Evolutionary conservation across 352 stramenopile species (phyloP).

Genomic region (Pseudoperonospora humuli): DNA sequence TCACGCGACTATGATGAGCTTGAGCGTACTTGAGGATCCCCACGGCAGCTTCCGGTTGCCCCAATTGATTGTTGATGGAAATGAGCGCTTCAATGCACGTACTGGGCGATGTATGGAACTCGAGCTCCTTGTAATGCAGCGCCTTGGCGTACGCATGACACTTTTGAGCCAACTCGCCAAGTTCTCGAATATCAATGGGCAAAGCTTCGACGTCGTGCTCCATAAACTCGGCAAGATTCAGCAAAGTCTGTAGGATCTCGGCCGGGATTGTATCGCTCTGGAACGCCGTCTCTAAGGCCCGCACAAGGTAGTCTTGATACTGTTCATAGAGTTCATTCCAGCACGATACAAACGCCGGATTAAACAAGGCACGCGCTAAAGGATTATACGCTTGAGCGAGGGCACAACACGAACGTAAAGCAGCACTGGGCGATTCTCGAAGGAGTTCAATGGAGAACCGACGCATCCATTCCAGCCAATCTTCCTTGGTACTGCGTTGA

Average conservation of each 20-base stretch:
- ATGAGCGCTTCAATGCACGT: conserved; percentile 98
- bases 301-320: conserved; percentile 90
- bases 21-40: conserved; percentile 95
- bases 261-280: conserved; percentile 87
- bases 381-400: conserved; percentile 95
- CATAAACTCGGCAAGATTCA: conserved; percentile 99
- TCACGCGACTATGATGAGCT: conserved; percentile 72
- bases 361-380: conserved; percentile 95
- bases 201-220: conserved; percentile 95
- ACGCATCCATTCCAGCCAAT: conserved; percentile 98
- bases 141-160: conserved; percentile 96
- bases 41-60: conserved; percentile 91
- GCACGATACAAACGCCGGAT: conserved; percentile 97
- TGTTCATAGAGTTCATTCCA: conserved; percentile 95
- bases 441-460: conserved; percentile 94
- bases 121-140: conserved; percentile 95
- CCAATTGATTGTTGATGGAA: conserved; percentile 98
- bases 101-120: conserved; percentile 88
- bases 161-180: conserved; percentile 92
- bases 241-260: conserved; percentile 94
- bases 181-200: conserved; percentile 93
- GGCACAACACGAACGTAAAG: conserved; percentile 88
- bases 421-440: conserved; percentile 92
- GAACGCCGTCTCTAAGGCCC: conserved; percentile 92
- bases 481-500: conserved; percentile 84